Conservation (phyloP, 495 filamentous ascomycete genomes). For the Lasiosphaeria hispida region DNA sequence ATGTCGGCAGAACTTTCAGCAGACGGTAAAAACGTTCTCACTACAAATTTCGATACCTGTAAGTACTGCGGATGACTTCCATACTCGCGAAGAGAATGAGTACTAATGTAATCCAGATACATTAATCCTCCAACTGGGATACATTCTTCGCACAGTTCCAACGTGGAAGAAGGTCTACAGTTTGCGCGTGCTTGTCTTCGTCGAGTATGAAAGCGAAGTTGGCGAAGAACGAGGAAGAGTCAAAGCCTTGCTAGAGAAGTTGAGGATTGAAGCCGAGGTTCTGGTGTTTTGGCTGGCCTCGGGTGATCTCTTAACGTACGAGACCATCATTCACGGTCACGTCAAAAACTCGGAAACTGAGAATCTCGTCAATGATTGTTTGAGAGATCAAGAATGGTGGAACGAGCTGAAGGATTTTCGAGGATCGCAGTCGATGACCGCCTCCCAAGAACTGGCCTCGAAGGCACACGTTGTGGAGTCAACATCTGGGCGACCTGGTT, state of each 20-base stretch:
- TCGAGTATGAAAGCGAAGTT: constrained; percentile 84
- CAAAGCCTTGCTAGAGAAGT: constrained; percentile 70
- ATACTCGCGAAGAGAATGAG: not conserved
- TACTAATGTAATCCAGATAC: constrained; percentile 53
- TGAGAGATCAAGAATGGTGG: constrained; percentile 81
- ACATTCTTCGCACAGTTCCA: constrained; percentile 78
- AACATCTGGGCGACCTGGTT: constrained; percentile 31
- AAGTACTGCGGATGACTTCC: constrained; percentile 14
- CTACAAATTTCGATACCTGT: constrained; percentile 89
- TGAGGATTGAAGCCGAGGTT: constrained; percentile 77
- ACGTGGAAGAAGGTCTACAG: constrained; percentile 76
- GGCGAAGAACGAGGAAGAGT: constrained; percentile 74
- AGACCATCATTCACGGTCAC: constrained; percentile 71
- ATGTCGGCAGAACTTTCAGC: constrained; percentile 74
- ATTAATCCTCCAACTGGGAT: constrained; percentile 80
- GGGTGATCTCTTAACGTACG: constrained; percentile 69
- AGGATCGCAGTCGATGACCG: constrained; percentile 53
- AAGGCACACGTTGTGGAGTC: constrained; percentile 33
- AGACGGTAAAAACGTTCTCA: constrained; percentile 66
- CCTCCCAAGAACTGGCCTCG: constrained; percentile 36
- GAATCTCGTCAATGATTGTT: constrained; percentile 53
- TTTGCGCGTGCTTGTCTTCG: constrained; percentile 78
- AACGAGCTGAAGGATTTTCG: constrained; percentile 65
- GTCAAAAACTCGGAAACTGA: constrained; percentile 44
- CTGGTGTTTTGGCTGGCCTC: constrained; percentile 79